Conservation (phyloP, 2,329 filamentous ascomycete species). For the Tolypocladium album region DNA sequence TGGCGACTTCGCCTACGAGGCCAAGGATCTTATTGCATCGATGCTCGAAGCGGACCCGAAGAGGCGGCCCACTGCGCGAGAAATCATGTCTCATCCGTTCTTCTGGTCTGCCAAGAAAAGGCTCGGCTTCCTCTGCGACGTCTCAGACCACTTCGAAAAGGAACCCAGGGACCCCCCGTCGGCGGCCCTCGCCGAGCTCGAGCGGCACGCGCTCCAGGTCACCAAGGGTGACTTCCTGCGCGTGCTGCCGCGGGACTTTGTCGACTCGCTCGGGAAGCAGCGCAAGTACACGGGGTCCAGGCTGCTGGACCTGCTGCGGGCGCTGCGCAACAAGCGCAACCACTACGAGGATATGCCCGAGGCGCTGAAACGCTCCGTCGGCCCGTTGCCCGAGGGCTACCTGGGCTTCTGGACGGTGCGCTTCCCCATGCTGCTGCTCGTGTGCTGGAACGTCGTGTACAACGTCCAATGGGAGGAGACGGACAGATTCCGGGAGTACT, state of each 20-base stretch:
- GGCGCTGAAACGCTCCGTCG: constrained; percentile 58
- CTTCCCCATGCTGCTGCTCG: constrained; percentile 70
- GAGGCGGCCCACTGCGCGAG: constrained; percentile 56
- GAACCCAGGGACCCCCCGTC: constrained; percentile 79
- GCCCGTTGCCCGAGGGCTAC: constrained; percentile 68
- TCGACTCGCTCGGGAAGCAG: constrained; percentile 85
- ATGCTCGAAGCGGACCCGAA: constrained; percentile 57
- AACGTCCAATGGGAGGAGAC: constrained; percentile 52
- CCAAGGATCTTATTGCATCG: constrained; percentile 71
- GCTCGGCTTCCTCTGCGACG: constrained; percentile 86
- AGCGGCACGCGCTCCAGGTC: constrained; percentile 38
- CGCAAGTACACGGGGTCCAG: constrained; percentile 82
- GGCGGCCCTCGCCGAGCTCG: constrained; percentile 48
- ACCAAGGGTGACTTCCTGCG: constrained; percentile 68
- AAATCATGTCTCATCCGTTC: constrained; percentile 88
- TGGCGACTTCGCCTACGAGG: constrained; percentile 77
- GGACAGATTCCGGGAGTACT: constrained; percentile 65
- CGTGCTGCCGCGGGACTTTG: constrained; percentile 66
- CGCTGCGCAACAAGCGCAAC: constrained; percentile 90
- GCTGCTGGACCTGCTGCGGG: constrained; percentile 78
- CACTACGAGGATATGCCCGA: constrained; percentile 96
- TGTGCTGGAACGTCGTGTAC: constrained; percentile 66
- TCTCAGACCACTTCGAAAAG: constrained; percentile 93
- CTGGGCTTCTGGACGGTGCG: constrained; percentile 70
- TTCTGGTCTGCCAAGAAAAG: constrained; percentile 91